These are phyloP conservation scores for Priceomyces castillae DNA, from an alignment of 805 yeast species.

Conservation along the genomic window DNA sequence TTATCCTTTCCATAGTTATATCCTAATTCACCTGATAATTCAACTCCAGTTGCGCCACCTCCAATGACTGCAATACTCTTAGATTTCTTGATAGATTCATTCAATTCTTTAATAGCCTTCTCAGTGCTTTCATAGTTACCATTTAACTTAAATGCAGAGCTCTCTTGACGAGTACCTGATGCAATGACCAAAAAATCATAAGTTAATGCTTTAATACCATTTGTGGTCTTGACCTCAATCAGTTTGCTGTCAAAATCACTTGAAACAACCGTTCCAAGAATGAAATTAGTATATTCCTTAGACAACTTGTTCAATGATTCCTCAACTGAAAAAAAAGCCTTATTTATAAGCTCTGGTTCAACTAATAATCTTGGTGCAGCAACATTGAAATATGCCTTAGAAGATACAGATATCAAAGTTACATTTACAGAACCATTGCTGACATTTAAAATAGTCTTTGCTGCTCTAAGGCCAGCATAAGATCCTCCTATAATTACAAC, in stretches of 20 bases:
- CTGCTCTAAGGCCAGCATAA: constrained; percentile 30
- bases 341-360: constrained; percentile 19
- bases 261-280: constrained; percentile 23
- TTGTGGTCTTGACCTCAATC: constrained; percentile 14
- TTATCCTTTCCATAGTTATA: constrained; percentile 13
- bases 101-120: constrained; percentile 15
- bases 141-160: constrained; percentile 26
- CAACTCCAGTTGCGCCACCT: constrained; percentile 41
- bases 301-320: constrained; percentile 16
- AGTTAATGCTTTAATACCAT: constrained; percentile 3
- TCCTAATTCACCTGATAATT: constrained; percentile 37
- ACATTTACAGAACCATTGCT: constrained; percentile 12
- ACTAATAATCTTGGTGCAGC: constrained; percentile 33
- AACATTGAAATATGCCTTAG: constrained; percentile 22
- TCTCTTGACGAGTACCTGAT: constrained; percentile 25
- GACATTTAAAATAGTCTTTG: constrained; percentile 15
- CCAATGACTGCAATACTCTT: constrained; percentile 36
- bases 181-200: constrained; percentile 38
- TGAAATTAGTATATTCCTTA: constrained; percentile 12
- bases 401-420: constrained; percentile 25
- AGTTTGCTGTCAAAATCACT: constrained; percentile 24
- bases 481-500: constrained; percentile 37
- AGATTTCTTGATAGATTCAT: constrained; percentile 17
- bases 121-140: constrained; percentile 14
- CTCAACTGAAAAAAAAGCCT: constrained; percentile 18